A percentile compares a stretch with the other conserved stretches of the same genome.
These are phyloP conservation scores for Globisporangium megalacanthum DNA, from an alignment of 352 stramenopile genomes.

Conservation along the genomic window DNA sequence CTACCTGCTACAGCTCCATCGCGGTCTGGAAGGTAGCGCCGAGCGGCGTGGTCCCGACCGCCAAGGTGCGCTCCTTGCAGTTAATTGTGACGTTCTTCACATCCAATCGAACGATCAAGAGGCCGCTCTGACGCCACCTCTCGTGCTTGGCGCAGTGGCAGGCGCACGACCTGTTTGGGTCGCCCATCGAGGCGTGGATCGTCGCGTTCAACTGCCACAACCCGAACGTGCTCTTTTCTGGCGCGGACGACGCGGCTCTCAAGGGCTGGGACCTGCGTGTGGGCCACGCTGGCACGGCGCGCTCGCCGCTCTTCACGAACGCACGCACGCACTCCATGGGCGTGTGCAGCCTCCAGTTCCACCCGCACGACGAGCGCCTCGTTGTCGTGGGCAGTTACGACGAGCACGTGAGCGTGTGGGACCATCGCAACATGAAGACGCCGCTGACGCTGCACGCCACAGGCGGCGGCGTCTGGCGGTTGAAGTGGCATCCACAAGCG, in stretches of 20 bases:
- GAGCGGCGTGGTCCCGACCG: constrained; percentile 5
- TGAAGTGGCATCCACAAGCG: constrained; percentile 73
- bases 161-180: constrained; percentile 67
- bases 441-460: constrained; percentile 40
- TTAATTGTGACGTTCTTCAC: background rate
- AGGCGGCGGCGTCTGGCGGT: constrained; percentile 73
- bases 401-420: constrained; percentile 74
- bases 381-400: constrained; percentile 84
- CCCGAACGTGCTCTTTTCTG: constrained; percentile 72
- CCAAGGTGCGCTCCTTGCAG: constrained; percentile 10
- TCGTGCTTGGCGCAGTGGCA: constrained; percentile 36
- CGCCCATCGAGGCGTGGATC: constrained; percentile 83
- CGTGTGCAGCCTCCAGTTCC: constrained; percentile 83
- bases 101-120: constrained; percentile 11
- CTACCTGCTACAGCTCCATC: background rate
- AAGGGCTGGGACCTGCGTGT: constrained; percentile 77
- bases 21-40: constrained; percentile 13
- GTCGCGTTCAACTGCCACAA: constrained; percentile 74
- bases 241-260: constrained; percentile 68
- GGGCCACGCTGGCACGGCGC: constrained; percentile 1
- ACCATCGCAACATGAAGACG: constrained; percentile 53
- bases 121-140: background rate
- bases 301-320: constrained; percentile 51
- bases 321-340: constrained; percentile 66
- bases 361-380: constrained; percentile 53